Conservation (phyloP, 78 protist genomes). For the Dictyostelium discoideum region DNA sequence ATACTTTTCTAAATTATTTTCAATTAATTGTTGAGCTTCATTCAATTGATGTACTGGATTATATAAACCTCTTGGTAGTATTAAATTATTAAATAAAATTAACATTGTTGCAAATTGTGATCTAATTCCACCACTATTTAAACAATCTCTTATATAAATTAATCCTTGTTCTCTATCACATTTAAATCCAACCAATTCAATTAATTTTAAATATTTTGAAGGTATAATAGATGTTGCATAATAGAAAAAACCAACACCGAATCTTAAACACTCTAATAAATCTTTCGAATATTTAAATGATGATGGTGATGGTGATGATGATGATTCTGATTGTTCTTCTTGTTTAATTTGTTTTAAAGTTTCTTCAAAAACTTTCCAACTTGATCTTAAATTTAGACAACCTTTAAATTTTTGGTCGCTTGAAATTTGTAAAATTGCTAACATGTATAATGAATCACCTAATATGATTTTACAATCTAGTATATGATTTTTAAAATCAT, state of each 20-base stretch:
- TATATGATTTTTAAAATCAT: conserved; percentile 46
- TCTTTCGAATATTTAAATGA: conserved; percentile 23
- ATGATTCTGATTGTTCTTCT: not conserved
- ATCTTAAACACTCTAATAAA: conserved; percentile 44
- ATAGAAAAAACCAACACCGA: conserved; percentile 75
- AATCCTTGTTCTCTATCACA: conserved; percentile 70
- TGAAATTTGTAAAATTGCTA: conserved; percentile 53
- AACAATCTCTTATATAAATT: conserved; percentile 30
- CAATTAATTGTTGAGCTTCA: conserved; percentile 58
- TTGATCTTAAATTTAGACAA: conserved; percentile 52
- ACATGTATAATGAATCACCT: conserved; percentile 70
- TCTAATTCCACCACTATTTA: conserved; percentile 26
- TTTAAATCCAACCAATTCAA: conserved; percentile 76
- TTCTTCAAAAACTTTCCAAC: conserved; percentile 82
- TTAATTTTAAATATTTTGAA: conserved; percentile 29
- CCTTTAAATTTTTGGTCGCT: conserved; percentile 69
- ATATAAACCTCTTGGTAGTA: conserved; percentile 76
- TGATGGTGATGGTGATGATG: not conserved
- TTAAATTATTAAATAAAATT: conserved; percentile 61
- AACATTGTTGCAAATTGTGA: conserved; percentile 71
- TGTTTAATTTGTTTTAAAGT: conserved; percentile 48
- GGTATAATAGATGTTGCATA: conserved; percentile 79
- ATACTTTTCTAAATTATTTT: conserved; percentile 26
- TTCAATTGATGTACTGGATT: conserved; percentile 45
- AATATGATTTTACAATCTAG: conserved; percentile 59